phyloP scores from a whole-genome alignment of 768 basidiomycete genomes.

The Russula lepida region DNA sequence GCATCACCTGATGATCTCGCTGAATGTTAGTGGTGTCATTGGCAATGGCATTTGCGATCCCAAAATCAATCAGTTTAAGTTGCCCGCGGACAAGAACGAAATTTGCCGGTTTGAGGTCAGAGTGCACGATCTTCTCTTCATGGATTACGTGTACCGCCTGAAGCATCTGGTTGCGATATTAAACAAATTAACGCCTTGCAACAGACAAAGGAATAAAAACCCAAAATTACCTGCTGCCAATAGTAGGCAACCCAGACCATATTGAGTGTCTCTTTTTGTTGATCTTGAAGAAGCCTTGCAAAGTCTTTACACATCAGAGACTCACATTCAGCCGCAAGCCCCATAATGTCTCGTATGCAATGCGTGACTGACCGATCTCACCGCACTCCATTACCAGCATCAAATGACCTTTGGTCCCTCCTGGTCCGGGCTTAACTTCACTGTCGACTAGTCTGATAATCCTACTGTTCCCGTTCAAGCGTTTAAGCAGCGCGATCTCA shows the following conservation, averaged over 20 bases:
- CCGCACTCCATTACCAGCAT: slow-evolving; percentile 96
- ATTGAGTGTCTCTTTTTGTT: slow-evolving; percentile 75
- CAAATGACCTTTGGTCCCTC: slow-evolving; percentile 64
- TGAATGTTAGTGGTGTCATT: slow-evolving; percentile 99
- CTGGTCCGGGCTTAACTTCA: slow-evolving; percentile 68
- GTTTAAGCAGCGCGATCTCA: slow-evolving; percentile 86
- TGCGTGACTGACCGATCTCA: slow-evolving; percentile 47
- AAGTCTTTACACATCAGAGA: slow-evolving; percentile 42
- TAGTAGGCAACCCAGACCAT: slow-evolving; percentile 94
- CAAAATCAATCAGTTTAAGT: slow-evolving; percentile 96
- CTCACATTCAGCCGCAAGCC: background rate
- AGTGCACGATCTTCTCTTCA: slow-evolving; percentile 97
- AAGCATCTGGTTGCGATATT: slow-evolving; percentile 65
- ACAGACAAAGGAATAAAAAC: background rate
- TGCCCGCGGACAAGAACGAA: slow-evolving; percentile 94
- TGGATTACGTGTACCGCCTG: slow-evolving; percentile 98
- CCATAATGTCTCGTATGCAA: background rate
- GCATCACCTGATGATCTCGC: slow-evolving; percentile 79
- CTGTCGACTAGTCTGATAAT: slow-evolving; percentile 90
- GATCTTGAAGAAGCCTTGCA: slow-evolving; percentile 73
- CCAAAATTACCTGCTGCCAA: slow-evolving; percentile 82
- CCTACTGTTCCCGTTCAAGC: slow-evolving; percentile 87
- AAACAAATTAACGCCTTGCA: background rate
- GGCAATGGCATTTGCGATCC: slow-evolving; percentile 98
- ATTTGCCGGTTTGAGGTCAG: slow-evolving; percentile 96